phyloP scores from a whole-genome alignment of 352 stramenopile genomes.

The Globisporangium uncinulatum region DNA sequence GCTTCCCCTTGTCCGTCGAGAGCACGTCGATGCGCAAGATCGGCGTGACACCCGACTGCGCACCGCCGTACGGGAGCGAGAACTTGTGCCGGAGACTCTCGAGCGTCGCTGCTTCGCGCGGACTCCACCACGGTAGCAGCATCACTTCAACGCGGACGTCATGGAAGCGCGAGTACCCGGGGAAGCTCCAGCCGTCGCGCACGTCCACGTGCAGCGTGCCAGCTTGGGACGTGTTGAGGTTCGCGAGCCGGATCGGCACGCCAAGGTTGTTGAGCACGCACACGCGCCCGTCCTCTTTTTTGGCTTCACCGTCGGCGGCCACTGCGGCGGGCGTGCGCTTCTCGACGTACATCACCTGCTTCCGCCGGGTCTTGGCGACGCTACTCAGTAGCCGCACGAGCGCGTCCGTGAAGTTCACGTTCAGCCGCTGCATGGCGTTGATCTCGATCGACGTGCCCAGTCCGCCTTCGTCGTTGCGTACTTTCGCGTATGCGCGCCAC shows the following conservation, averaged over 20 bases:
- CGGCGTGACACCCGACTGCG: slow-evolving; percentile 81
- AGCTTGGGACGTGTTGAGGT: slow-evolving; percentile 81
- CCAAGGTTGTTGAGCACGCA: slow-evolving; percentile 87
- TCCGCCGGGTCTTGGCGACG: slow-evolving; percentile 68
- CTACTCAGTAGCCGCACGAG: slow-evolving; percentile 75
- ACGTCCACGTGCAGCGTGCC: slow-evolving; percentile 79
- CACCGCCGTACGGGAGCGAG: slow-evolving; percentile 71
- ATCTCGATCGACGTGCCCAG: slow-evolving; percentile 64
- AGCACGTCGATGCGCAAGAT: slow-evolving; percentile 79
- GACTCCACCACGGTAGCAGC: slow-evolving; percentile 84
- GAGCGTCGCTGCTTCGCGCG: slow-evolving; percentile 59
- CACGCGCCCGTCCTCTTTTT: slow-evolving; percentile 79
- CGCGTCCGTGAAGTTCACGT: slow-evolving; percentile 84
- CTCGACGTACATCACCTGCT: slow-evolving; percentile 68
- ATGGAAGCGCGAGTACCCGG: slow-evolving; percentile 78
- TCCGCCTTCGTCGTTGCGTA: slow-evolving; percentile 45
- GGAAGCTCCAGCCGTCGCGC: slow-evolving; percentile 81
- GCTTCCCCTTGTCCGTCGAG: slow-evolving; percentile 59
- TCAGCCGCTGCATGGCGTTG: slow-evolving; percentile 80
- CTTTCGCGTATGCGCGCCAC: slow-evolving; percentile 70
- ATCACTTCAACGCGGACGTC: slow-evolving; percentile 80
- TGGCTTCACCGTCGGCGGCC: slow-evolving; percentile 71
- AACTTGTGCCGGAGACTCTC: slow-evolving; percentile 82
- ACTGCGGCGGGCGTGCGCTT: slow-evolving; percentile 72
- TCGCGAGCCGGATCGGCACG: slow-evolving; percentile 82